Evolutionary conservation across 495 filamentous ascomycete species (phyloP), one percentile per base, ranked within the genome.

Genomic region (Aspergillus nidulans): DNA sequence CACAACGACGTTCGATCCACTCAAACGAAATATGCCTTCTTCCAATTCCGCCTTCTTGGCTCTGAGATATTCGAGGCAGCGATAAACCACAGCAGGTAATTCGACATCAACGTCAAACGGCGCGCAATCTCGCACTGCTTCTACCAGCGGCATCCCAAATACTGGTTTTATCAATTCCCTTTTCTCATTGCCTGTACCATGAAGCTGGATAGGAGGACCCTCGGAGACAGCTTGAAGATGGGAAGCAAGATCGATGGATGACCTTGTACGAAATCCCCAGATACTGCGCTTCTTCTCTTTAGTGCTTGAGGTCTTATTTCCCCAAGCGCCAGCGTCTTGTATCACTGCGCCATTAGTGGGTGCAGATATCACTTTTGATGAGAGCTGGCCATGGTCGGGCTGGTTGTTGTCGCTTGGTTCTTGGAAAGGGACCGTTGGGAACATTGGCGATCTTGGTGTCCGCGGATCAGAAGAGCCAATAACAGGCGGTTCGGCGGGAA

Each of bases 21-120:
- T 97, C 47, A 98, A 75, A 24, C 94, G 85, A 79, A 98, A 98
- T 21, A 98, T 97, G 34, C 94, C 94, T 69, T 98, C 94, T 67
- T 98, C 94, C 19, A 72, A 77, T 16, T 86, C 80, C 36, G 92
- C 95, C 50, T 87, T 83, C 71, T 95, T 91, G 13, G 84, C 79
- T 46, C 89, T 85, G 21, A 98, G 79, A 68, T 96, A 98, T 66
- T 97, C 90, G 57, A 98, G 88, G 62, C 92, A 97, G 41, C 94
- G 88, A 74, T 95, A 97, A 39, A 97, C 91, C 1, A 97, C 94
- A n/a, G 95, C 90, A 7, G 94, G 94, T 30, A 98, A 75, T 43
- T 86, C 83, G 18, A 87, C 83, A 55, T 77, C 69, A 47, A 88
- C 74, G 52, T 88, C 90, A 39, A 78, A 67, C 6, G 92, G 92